phyloP scores from a whole-genome alignment of 192 early-diverging fungal species.

The Coemansia erecta region DNA sequence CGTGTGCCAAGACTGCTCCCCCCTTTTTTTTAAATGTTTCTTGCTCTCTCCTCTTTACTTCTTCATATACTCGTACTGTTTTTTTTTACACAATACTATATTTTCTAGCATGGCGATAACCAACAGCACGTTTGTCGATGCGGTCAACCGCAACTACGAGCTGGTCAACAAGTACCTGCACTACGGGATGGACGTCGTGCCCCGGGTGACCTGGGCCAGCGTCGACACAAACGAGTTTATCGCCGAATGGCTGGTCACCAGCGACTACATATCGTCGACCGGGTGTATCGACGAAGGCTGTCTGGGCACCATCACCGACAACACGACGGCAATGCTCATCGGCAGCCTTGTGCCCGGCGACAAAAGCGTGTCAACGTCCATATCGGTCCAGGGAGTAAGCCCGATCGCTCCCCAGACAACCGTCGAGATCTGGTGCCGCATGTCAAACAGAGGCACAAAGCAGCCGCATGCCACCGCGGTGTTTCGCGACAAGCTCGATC shows the following conservation, averaged over 20 bases:
- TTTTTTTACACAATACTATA: too few species aligned
- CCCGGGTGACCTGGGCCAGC: conserved; percentile 17
- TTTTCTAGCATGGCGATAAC: neutral
- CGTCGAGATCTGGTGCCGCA: conserved; percentile 25
- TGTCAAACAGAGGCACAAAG: conserved; percentile 8
- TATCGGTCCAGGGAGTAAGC: conserved; percentile 18
- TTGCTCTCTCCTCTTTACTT: neutral
- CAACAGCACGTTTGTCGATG: conserved; percentile 12
- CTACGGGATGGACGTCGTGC: conserved; percentile 31
- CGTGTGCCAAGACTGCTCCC: neutral
- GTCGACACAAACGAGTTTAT: conserved; percentile 13
- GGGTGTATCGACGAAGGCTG: conserved; percentile 37
- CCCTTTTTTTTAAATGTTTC: conserved; percentile 1
- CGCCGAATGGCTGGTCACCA: conserved; percentile 33
- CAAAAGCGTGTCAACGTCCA: conserved; percentile 30
- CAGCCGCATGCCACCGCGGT: conserved; percentile 35
- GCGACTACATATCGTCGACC: conserved; percentile 16
- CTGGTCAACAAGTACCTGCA: conserved; percentile 11
- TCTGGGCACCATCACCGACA: conserved; percentile 40
- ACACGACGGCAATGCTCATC: conserved; percentile 31
- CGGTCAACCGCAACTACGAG: conserved; percentile 6
- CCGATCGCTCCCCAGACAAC: conserved; percentile 17
- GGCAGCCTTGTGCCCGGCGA: conserved; percentile 4
- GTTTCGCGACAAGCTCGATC: conserved; percentile 26
- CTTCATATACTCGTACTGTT: neutral